A percentile compares a stretch with the other conserved stretches of the same genome.
phyloP scores from a whole-genome alignment of 2,329 filamentous ascomycete genomes.

The Mollisia scopiformis region DNA sequence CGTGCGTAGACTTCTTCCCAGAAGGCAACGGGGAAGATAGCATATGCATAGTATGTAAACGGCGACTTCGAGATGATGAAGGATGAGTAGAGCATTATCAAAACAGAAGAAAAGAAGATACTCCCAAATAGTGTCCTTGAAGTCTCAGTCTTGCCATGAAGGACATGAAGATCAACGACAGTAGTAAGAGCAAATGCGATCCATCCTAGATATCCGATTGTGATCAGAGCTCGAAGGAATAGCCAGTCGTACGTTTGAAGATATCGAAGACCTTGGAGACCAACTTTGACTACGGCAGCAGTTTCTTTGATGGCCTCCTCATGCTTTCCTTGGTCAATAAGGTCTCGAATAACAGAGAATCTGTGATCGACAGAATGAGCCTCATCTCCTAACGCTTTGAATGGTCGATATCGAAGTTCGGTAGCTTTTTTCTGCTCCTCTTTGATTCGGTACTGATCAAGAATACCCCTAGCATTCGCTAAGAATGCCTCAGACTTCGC shows the following conservation, averaged over 20 bases:
- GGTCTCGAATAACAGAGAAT: constrained; percentile 64
- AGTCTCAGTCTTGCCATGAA: constrained; percentile 69
- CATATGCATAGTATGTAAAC: constrained; percentile 85
- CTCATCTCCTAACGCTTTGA: constrained; percentile 66
- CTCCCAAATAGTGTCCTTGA: constrained; percentile 63
- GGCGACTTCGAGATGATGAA: constrained; percentile 82
- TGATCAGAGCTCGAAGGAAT: constrained; percentile 87
- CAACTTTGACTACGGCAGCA: constrained; percentile 74
- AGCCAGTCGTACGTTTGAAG: constrained; percentile 99
- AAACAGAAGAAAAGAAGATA: constrained; percentile 72
- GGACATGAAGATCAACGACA: constrained; percentile 84
- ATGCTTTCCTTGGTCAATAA: constrained; percentile 68
- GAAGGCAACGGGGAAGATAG: constrained; percentile 89
- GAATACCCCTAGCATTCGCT: constrained; percentile 81
- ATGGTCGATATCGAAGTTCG: constrained; percentile 79
- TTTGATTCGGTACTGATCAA: constrained; percentile 97
- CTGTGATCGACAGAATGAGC: constrained; percentile 67
- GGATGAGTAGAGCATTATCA: constrained; percentile 77
- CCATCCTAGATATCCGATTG: constrained; percentile 91
- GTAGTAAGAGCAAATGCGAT: constrained; percentile 90
- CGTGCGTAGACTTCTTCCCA: constrained; percentile 94
- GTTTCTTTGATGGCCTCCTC: constrained; percentile 82
- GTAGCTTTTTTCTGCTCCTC: constrained; percentile 79
- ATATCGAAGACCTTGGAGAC: constrained; percentile 84
- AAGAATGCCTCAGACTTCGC: constrained; percentile 85